phyloP scores from a whole-genome alignment of 2,329 filamentous ascomycete genomes.

The Intubia oerlemansii region DNA sequence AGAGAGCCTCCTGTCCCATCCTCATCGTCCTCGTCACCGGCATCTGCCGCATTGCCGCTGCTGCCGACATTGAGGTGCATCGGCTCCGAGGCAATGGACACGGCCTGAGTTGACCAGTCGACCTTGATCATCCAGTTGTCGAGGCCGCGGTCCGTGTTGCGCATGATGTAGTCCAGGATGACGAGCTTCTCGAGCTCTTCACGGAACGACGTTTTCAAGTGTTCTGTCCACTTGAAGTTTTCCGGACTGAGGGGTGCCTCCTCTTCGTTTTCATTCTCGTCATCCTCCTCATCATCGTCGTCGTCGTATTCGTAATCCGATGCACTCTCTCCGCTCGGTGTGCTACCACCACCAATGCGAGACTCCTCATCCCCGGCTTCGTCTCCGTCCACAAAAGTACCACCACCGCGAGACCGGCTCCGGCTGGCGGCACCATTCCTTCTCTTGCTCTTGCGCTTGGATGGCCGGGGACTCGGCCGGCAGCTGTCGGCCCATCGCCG shows the following conservation, averaged over 20 bases:
- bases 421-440: neutral
- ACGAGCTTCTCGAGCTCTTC: constrained; percentile 95
- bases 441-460: neutral
- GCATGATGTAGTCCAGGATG: constrained; percentile 96
- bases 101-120: constrained; percentile 63
- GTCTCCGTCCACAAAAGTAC: too few species aligned
- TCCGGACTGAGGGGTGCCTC: constrained; percentile 18
- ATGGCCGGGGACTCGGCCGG: constrained; percentile 32
- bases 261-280: neutral
- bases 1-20: too few species aligned
- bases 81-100: constrained; percentile 72
- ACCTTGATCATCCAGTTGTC: constrained; percentile 99
- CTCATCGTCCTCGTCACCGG: constrained; percentile 14
- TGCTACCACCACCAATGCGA: too few species aligned
- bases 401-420: too few species aligned
- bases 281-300: constrained; percentile 7
- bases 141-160: constrained; percentile 86
- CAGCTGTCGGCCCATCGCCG: constrained; percentile 68
- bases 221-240: constrained; percentile 69
- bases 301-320: constrained; percentile 1
- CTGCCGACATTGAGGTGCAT: constrained; percentile 36
- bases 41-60: too few species aligned
- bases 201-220: constrained; percentile 73
- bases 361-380: too few species aligned
- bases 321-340: too few species aligned